A percentile compares a stretch with the other conserved stretches of the same genome.
Conservation (phyloP, 805 yeast species). For the Sugiyamaella qingdaonensis region DNA sequence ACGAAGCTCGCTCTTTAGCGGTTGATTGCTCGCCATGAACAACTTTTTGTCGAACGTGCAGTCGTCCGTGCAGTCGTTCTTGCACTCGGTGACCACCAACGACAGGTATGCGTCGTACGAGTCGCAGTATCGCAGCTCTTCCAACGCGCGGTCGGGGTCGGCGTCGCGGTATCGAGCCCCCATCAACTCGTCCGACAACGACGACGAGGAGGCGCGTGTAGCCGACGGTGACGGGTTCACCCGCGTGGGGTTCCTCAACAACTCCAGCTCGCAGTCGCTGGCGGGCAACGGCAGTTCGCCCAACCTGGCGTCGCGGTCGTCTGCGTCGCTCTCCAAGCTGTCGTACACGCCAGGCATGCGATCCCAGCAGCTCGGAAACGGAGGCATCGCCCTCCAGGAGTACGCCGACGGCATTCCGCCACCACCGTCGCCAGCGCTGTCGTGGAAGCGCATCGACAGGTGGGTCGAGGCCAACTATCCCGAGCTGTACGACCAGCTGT, state of each 20-base stretch:
- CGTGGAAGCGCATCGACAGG: conserved; percentile 85
- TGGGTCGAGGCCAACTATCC: conserved; percentile 80
- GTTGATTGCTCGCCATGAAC: conserved; percentile 23
- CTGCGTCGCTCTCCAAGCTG: conserved; percentile 20
- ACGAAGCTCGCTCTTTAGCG: not conserved
- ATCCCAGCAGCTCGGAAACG: conserved; percentile 31
- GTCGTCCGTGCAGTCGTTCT: conserved; percentile 30
- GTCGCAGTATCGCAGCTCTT: conserved; percentile 18
- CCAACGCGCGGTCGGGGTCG: conserved; percentile 9
- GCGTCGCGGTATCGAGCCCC: not conserved
- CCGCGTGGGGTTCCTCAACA: conserved; percentile 15
- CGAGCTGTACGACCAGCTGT: conserved; percentile 74
- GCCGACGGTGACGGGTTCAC: conserved; percentile 19
- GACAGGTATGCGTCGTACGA: conserved; percentile 39
- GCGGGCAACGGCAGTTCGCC: conserved; percentile 16
- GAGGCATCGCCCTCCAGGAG: conserved; percentile 36
- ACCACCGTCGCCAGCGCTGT: conserved; percentile 59
- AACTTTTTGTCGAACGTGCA: conserved; percentile 27
- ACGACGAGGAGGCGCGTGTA: conserved; percentile 5
- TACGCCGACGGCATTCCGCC: conserved; percentile 55
- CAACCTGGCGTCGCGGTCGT: conserved; percentile 16
- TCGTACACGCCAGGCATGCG: conserved; percentile 35
- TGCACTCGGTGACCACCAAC: conserved; percentile 36
- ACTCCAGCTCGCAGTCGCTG: conserved; percentile 18
- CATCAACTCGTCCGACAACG: not conserved